A percentile compares a stretch with the other conserved stretches of the same genome.
Conservation (phyloP, 768 basidiomycete species). For the Tremella yokohamensis region DNA sequence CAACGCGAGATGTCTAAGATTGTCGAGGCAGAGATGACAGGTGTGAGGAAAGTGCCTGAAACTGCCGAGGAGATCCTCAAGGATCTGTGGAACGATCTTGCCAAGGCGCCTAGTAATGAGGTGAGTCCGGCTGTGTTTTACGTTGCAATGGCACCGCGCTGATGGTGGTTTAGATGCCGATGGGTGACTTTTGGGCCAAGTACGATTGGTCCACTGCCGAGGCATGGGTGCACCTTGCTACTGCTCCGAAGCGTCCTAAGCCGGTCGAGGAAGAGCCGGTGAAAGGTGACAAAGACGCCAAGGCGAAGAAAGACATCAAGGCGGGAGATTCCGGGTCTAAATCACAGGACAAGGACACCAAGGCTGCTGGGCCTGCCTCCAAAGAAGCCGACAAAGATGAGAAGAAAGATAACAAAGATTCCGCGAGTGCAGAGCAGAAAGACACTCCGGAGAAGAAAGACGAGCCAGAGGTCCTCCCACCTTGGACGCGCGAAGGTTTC, state of each 20-base stretch:
- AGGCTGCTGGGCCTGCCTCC: neutral
- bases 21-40: slow-evolving; percentile 6
- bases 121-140: slow-evolving; percentile 19
- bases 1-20: slow-evolving; percentile 12
- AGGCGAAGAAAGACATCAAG: slow-evolving; percentile 10
- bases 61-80: slow-evolving; percentile 27
- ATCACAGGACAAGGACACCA: neutral
- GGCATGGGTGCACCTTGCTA: slow-evolving; percentile 22
- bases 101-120: slow-evolving; percentile 26
- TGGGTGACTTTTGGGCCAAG: slow-evolving; percentile 35
- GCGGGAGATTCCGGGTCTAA: slow-evolving; percentile 5
- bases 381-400: slow-evolving; percentile 9
- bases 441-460: slow-evolving; percentile 7
- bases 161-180: slow-evolving; percentile 20
- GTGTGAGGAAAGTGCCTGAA: slow-evolving; percentile 25
- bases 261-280: slow-evolving; percentile 13
- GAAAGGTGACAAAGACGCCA: slow-evolving; percentile 1
- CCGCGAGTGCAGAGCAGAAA: slow-evolving; percentile 1
- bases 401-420: slow-evolving; percentile 5
- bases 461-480: neutral
- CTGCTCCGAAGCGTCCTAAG: slow-evolving; percentile 10
- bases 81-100: slow-evolving; percentile 42
- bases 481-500: slow-evolving; percentile 27
- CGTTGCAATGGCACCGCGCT: neutral
- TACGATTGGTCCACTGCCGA: slow-evolving; percentile 39